These are phyloP conservation scores for Letharia lupina DNA, from an alignment of 495 filamentous ascomycete genomes.

Conservation along the genomic window DNA sequence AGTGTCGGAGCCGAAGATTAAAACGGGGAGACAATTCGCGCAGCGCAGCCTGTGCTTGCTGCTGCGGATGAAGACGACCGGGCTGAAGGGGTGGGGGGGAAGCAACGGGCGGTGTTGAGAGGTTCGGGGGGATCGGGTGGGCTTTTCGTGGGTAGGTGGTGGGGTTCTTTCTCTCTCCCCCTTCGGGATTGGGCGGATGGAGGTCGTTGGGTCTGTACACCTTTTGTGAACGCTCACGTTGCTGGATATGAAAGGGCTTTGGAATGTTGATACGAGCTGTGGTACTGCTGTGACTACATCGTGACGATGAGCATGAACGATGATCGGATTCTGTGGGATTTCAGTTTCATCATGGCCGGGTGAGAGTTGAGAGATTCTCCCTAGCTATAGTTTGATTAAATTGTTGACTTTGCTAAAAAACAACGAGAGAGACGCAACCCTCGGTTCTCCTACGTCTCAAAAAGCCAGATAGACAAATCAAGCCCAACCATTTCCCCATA, in stretches of 20 bases:
- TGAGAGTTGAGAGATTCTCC: background rate
- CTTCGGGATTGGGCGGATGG: background rate
- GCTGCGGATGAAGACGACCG: background rate
- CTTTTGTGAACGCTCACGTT: background rate
- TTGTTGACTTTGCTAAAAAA: no score
- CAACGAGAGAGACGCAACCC: no score
- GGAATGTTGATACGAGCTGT: background rate
- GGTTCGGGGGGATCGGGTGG: no score
- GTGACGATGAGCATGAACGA: background rate
- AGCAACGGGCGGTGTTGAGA: background rate
- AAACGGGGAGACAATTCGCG: constrained; percentile 59
- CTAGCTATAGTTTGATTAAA: background rate
- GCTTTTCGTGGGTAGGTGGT: background rate
- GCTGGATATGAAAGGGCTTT: background rate
- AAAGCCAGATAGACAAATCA: background rate
- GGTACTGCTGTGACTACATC: background rate
- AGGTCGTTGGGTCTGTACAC: background rate
- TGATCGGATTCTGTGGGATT: background rate
- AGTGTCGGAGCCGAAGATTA: constrained; percentile 37
- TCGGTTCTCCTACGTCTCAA: background rate
- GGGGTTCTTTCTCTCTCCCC: background rate
- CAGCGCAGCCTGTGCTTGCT: constrained; percentile 23
- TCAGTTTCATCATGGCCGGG: background rate
- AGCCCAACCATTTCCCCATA: background rate
- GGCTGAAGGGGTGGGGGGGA: background rate